These are phyloP conservation scores for Rhizophora apiculata DNA, from an alignment of 345 rosid species.

Conservation along the genomic window DNA sequence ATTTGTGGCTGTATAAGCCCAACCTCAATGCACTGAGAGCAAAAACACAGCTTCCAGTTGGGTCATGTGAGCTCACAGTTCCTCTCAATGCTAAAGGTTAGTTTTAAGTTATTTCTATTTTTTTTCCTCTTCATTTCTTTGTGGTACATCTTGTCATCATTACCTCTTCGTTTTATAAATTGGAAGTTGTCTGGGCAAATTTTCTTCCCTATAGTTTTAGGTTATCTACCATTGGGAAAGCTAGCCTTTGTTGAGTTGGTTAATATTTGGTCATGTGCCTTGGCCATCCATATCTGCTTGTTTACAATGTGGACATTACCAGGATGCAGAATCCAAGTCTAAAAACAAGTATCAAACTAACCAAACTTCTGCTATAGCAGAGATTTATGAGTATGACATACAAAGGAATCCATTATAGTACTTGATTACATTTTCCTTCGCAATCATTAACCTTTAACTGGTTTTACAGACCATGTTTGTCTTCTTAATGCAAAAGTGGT, in stretches of 20 bases:
- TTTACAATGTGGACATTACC: too few species aligned
- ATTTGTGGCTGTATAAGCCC: slow-evolving; percentile 77
- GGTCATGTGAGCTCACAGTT: slow-evolving; percentile 85
- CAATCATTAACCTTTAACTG: background rate
- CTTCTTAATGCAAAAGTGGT: background rate
- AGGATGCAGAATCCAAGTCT: background rate
- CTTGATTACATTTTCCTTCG: background rate
- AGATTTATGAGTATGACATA: background rate
- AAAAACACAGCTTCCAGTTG: slow-evolving; percentile 66
- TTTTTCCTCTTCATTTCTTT: background rate
- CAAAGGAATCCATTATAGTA: background rate
- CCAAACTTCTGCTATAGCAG: background rate
- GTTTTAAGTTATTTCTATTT: slow-evolving; percentile 15
- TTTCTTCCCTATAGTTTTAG: background rate
- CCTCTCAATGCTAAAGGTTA: slow-evolving; percentile 82
- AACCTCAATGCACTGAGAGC: slow-evolving; percentile 54
- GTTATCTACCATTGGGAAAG: background rate
- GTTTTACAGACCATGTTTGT: background rate
- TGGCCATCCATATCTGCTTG: background rate
- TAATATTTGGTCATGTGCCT: background rate
- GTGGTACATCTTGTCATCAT: background rate
- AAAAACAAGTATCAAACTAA: background rate
- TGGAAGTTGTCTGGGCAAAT: background rate
- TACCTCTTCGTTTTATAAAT: background rate
- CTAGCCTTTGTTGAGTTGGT: background rate